Evolutionary conservation across 2,329 filamentous ascomycete genomes (phyloP), one percentile per base, ranked within the genome.

Genomic region (Dryadomyces quercivorus): DNA sequence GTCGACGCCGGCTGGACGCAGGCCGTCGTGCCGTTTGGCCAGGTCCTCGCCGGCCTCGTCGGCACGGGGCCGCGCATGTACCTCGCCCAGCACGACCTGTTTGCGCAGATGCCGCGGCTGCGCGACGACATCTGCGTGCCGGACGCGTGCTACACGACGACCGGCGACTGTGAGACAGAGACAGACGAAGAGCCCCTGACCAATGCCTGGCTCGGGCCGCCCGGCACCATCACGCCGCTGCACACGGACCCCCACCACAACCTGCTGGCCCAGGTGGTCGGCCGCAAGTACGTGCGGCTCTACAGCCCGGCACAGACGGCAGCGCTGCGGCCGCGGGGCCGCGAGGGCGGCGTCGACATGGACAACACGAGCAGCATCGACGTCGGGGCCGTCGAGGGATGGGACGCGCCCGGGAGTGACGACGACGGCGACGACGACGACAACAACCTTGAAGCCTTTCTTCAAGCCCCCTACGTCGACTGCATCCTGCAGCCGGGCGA

Each of bases 231-330:
- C 59, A 95, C 90, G 1, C 93, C 93, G 1, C 74, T 97, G 1
- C 93, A 98, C 67, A 94, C 89, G 1, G 93, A 97, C 63, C 88
- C 87, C 1, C 94, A 96, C 66, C 88, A 96, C 65, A 97, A 97
- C 64, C 80, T 97, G 50, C 78, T 97, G 5, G 84, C 84, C 22
- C 93, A 97, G 67, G 86, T 94, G 0, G 87, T 95, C 0, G 93
- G 93, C 0, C 75, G 80, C 55, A 98, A 98, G 69, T 97, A 97
- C 67, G 72, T 97, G n/a, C 78, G 93, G 1, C 74, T 97, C 2
- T 97, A 96, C 66, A 75, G 84, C 1, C 91, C 92, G 0, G 66
- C 67, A 16, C 75, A 83, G 47, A 81, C 78, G 5, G 60, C 65
- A 2, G 56, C 44, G 8, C 69, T 95, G 63, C 77, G 81, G 54